Evolutionary conservation across 2,329 filamentous ascomycete species (phyloP).

Genomic region (Zymoseptoria ardabiliae): DNA sequence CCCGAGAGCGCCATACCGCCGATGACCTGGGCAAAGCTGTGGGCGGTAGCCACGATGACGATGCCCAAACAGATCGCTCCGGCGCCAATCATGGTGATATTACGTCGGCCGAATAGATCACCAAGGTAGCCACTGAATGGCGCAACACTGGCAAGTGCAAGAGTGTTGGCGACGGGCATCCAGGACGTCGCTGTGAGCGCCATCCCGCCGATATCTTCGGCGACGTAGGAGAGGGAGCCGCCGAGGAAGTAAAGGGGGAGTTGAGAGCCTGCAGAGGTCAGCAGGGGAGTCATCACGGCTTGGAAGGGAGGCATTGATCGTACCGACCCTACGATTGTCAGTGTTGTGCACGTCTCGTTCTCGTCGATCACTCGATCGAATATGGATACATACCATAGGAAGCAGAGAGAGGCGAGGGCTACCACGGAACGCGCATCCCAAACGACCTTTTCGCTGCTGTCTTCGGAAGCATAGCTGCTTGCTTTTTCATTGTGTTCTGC

Average conservation of each 20-base stretch:
- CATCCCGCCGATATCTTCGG: constrained; percentile 6
- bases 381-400: not conserved
- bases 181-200: constrained; percentile 5
- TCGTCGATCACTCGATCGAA: too few species aligned
- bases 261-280: constrained; percentile 5
- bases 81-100: constrained; percentile 8
- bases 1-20: constrained; percentile 9
- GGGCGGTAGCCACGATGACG: constrained; percentile 10
- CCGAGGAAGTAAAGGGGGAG: constrained; percentile 11
- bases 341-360: too few species aligned
- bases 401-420: not conserved
- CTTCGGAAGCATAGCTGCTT: not conserved
- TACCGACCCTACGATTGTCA: too few species aligned
- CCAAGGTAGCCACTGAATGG: constrained; percentile 13
- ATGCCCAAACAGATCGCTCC: constrained; percentile 4
- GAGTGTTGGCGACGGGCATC: constrained; percentile 9
- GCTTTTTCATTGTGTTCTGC: not conserved
- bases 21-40: constrained; percentile 7
- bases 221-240: constrained; percentile 7
- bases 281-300: not conserved
- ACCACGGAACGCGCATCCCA: not conserved
- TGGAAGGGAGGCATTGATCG: not conserved
- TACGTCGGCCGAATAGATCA: constrained; percentile 10
- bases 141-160: constrained; percentile 11
- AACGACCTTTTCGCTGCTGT: not conserved